Evolutionary conservation across 73 alveolate species (phyloP).

Genomic region (Symbiodinium natans): DNA sequence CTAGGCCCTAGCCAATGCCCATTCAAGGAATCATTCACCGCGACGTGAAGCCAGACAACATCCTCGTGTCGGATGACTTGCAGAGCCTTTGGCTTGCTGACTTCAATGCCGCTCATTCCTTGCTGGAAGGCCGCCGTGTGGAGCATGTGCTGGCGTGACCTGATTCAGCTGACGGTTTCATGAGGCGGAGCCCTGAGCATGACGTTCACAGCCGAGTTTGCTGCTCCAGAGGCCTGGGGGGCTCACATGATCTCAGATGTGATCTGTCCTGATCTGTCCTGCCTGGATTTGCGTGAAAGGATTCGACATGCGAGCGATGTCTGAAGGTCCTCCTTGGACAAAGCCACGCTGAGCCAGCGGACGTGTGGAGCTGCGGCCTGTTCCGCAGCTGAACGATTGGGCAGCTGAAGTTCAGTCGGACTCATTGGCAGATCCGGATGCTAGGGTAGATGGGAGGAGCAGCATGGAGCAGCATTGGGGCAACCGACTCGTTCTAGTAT

Average conservation of each 20-base stretch:
- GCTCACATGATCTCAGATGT: too few species aligned
- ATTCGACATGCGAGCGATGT: neutral
- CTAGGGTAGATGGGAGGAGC: too few species aligned
- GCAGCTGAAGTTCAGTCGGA: too few species aligned
- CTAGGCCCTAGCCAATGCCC: too few species aligned
- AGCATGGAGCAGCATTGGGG: too few species aligned
- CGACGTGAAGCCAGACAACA: constrained; percentile 8
- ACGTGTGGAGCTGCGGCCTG: constrained; percentile 1
- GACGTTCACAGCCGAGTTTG: neutral
- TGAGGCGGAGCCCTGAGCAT: constrained; percentile 1
- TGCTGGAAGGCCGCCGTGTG: neutral
- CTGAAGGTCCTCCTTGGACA: neutral
- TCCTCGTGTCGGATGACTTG: neutral
- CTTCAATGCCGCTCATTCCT: neutral
- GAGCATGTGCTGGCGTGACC: too few species aligned
- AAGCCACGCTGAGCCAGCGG: neutral
- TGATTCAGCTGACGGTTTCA: too few species aligned
- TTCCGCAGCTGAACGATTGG: neutral
- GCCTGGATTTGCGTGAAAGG: too few species aligned
- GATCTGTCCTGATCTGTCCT: too few species aligned
- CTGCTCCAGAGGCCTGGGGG: neutral
- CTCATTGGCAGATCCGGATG: too few species aligned
- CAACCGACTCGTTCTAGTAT: too few species aligned
- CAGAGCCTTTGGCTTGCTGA: neutral
- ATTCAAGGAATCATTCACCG: neutral